A percentile compares a stretch with the other conserved stretches of the same genome.
Conservation (phyloP, 2,329 filamentous ascomycete genomes). For the Madurella mycetomatis region DNA sequence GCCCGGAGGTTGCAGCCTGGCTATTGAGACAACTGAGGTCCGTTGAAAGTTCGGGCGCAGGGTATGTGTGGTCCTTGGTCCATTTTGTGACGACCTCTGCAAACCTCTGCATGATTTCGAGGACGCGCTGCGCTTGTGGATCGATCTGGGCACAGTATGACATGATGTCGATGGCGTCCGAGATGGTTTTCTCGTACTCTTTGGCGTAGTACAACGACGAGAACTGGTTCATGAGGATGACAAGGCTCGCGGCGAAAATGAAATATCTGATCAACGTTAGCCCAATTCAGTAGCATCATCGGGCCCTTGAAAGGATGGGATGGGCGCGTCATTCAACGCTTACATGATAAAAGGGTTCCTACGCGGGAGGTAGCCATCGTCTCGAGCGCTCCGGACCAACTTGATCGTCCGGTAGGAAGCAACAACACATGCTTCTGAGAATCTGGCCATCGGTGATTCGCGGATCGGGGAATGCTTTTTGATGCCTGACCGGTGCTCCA, state of each 20-base stretch:
- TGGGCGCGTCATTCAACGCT: conserved; percentile 26
- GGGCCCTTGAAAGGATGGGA: not conserved
- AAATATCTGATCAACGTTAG: conserved; percentile 43
- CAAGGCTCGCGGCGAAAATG: conserved; percentile 50
- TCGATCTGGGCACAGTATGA: conserved; percentile 45
- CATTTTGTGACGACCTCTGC: conserved; percentile 36
- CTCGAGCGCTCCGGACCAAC: conserved; percentile 42
- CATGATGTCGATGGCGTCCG: conserved; percentile 45
- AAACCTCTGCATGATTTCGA: conserved; percentile 48
- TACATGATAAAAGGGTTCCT: conserved; percentile 56
- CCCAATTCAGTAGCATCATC: not conserved
- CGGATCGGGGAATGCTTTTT: conserved; percentile 26
- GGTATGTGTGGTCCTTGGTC: conserved; percentile 19
- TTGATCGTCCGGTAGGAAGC: conserved; percentile 48
- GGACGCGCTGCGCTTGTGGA: conserved; percentile 45
- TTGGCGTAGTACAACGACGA: conserved; percentile 44
- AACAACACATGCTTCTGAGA: conserved; percentile 48
- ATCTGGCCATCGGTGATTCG: conserved; percentile 38
- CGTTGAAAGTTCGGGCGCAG: conserved; percentile 19
- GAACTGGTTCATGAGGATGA: conserved; percentile 55
- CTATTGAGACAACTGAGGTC: conserved; percentile 24
- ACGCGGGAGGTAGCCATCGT: conserved; percentile 43
- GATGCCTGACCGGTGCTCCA: conserved; percentile 31
- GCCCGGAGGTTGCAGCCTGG: conserved; percentile 12
- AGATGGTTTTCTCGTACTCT: conserved; percentile 37